phyloP scores from a whole-genome alignment of 495 filamentous ascomycete species.

The Neurospora sp. region DNA sequence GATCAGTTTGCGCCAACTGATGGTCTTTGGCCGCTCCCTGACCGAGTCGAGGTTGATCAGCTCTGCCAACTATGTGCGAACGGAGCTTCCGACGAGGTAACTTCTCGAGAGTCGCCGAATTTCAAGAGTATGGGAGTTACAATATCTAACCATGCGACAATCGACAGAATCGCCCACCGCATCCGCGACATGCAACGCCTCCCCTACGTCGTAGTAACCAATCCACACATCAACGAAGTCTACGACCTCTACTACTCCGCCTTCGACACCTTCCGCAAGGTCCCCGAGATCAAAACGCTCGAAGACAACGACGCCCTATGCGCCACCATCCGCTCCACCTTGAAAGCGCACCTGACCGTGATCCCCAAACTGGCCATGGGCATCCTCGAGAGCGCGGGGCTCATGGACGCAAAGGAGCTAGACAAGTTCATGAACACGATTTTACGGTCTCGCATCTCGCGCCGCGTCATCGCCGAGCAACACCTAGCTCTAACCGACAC shows the following conservation, averaged over 20 bases:
- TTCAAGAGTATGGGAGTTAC: neutral
- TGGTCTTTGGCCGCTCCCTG: constrained; percentile 82
- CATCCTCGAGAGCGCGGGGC: constrained; percentile 72
- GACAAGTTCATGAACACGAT: constrained; percentile 95
- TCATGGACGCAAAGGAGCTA: constrained; percentile 67
- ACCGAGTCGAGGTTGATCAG: constrained; percentile 83
- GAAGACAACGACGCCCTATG: constrained; percentile 91
- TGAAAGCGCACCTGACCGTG: constrained; percentile 82
- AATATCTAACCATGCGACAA: neutral
- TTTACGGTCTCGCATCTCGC: constrained; percentile 82
- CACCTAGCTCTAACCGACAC: constrained; percentile 95
- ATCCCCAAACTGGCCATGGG: constrained; percentile 93
- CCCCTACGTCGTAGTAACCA: constrained; percentile 94
- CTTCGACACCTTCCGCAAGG: constrained; percentile 77
- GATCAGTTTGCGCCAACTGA: constrained; percentile 83
- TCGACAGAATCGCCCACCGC: constrained; percentile 69
- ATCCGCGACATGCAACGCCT: constrained; percentile 96
- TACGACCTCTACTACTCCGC: constrained; percentile 96
- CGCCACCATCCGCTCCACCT: constrained; percentile 62
- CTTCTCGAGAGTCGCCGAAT: constrained; percentile 3
- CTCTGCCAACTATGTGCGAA: constrained; percentile 95
- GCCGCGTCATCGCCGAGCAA: constrained; percentile 94
- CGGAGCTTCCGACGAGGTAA: constrained; percentile 83
- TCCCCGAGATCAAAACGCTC: constrained; percentile 72
- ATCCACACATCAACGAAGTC: constrained; percentile 82